Percentiles rank a stretch among this genome's conserved stretches.
Conservation (phyloP, 2,329 filamentous ascomycete genomes). For the Whalleya microplaca region DNA sequence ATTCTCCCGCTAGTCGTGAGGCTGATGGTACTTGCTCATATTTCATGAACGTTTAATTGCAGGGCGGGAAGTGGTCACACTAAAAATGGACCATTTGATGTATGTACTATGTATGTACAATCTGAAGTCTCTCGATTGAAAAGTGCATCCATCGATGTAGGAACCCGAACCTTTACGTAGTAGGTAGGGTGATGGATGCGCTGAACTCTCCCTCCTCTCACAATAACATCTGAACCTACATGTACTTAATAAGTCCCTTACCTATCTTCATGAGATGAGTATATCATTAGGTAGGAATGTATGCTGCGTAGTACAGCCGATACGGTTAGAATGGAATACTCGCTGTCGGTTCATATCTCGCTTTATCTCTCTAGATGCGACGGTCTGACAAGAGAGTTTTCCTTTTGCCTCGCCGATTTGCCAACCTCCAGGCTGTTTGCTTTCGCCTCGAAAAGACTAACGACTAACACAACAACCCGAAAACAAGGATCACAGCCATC, state of each 20-base stretch:
- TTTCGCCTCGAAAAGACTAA: not conserved
- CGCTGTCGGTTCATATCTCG: not conserved
- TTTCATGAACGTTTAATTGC: slow-evolving; percentile 27
- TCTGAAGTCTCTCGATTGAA: not conserved
- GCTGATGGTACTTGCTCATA: slow-evolving; percentile 7
- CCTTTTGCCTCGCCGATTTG: slow-evolving; percentile 7
- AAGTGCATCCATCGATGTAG: slow-evolving; percentile 16
- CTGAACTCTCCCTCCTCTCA: too few species aligned
- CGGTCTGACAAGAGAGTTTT: not conserved
- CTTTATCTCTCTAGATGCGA: not conserved
- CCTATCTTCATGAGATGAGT: too few species aligned
- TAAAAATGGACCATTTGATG: slow-evolving; percentile 2
- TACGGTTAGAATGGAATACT: not conserved
- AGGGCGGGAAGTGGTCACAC: slow-evolving; percentile 29
- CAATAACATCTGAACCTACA: too few species aligned
- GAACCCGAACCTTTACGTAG: slow-evolving; percentile 19
- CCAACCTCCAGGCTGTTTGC: slow-evolving; percentile 21
- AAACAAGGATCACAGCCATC: slow-evolving; percentile 10
- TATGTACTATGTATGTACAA: too few species aligned
- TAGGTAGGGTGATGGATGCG: too few species aligned
- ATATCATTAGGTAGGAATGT: too few species aligned
- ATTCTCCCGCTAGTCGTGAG: slow-evolving; percentile 7
- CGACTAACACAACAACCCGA: slow-evolving; percentile 5
- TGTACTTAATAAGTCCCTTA: too few species aligned
- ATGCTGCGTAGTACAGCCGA: too few species aligned